A percentile compares a stretch with the other conserved stretches of the same genome.
phyloP scores from a whole-genome alignment of 441 rosid species.

The Arabidopsis lyrata region DNA sequence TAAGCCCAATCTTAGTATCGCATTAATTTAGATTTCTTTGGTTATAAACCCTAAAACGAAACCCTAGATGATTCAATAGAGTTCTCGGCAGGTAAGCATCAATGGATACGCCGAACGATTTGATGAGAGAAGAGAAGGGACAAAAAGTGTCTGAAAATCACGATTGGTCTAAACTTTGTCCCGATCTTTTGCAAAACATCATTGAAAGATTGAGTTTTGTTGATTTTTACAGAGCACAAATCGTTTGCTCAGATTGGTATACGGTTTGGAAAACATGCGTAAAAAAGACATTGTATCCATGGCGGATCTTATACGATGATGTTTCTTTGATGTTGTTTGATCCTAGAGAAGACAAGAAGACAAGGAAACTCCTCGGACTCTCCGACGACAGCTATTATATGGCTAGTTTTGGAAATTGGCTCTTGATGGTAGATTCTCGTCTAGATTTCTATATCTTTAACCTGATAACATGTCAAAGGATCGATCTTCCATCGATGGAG shows the following conservation, averaged over 20 bases:
- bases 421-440: background rate
- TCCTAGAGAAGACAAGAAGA: background rate
- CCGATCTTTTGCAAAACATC: background rate
- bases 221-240: background rate
- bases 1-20: too few species aligned
- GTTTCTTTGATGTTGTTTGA: background rate
- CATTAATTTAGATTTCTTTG: too few species aligned
- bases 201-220: background rate
- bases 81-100: too few species aligned
- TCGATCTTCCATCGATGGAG: background rate
- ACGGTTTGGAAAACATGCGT: background rate
- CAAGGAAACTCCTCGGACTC: background rate
- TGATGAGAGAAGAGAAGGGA: background rate
- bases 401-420: background rate
- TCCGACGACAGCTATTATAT: background rate
- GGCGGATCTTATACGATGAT: background rate
- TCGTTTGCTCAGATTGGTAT: constrained; percentile 10
- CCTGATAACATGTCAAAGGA: background rate
- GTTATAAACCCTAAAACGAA: too few species aligned
- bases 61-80: too few species aligned
- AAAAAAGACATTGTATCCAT: background rate
- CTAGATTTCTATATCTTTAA: background rate
- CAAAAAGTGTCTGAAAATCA: background rate
- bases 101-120: too few species aligned
- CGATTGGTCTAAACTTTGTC: background rate